Percentiles rank a stretch among this genome's conserved stretches.
These are phyloP conservation scores for Ceratopteris richardii DNA, from an alignment of 75 land plant genomes.

Conservation along the genomic window DNA sequence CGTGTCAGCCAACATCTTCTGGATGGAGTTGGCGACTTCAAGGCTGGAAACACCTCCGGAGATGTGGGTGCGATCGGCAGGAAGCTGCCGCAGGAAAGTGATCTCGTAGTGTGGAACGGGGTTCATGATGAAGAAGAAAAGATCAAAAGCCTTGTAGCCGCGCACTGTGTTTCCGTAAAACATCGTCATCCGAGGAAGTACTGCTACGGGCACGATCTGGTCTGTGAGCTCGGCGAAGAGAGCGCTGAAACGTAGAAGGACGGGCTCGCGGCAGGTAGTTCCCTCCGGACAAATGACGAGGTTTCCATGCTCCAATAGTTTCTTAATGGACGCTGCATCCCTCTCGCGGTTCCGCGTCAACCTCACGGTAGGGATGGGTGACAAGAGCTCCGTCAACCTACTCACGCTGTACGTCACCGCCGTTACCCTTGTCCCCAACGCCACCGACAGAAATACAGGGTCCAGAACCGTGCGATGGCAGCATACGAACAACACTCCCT, in stretches of 20 bases:
- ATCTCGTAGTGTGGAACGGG: slow-evolving; percentile 37
- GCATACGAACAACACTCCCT: slow-evolving; percentile 85
- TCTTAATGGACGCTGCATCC: slow-evolving; percentile 57
- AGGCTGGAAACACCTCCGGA: slow-evolving; percentile 45
- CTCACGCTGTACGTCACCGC: slow-evolving; percentile 86
- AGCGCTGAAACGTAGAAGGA: slow-evolving; percentile 75
- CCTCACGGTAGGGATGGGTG: slow-evolving; percentile 69
- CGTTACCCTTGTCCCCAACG: slow-evolving; percentile 63
- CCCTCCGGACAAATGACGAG: slow-evolving; percentile 93
- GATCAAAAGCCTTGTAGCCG: slow-evolving; percentile 51
- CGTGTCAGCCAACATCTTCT: slow-evolving; percentile 30
- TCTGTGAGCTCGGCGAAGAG: slow-evolving; percentile 93
- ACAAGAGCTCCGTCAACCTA: slow-evolving; percentile 66
- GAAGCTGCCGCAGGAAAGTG: slow-evolving; percentile 29
- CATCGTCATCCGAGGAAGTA: slow-evolving; percentile 22
- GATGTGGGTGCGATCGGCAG: no score
- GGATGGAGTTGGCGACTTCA: slow-evolving; percentile 53
- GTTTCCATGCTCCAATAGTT: slow-evolving; percentile 57
- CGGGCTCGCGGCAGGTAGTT: slow-evolving; percentile 90
- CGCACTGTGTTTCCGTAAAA: slow-evolving; percentile 60
- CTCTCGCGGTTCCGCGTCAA: slow-evolving; percentile 57
- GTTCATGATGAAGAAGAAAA: slow-evolving; percentile 54
- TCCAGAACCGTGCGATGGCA: slow-evolving; percentile 83
- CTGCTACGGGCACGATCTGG: slow-evolving; percentile 54
- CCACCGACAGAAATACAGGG: slow-evolving; percentile 67